Evolutionary conservation across 495 filamentous ascomycete species (phyloP), one percentile per base, ranked within the genome.

Genomic region (Barbatosphaeria neglecta): DNA sequence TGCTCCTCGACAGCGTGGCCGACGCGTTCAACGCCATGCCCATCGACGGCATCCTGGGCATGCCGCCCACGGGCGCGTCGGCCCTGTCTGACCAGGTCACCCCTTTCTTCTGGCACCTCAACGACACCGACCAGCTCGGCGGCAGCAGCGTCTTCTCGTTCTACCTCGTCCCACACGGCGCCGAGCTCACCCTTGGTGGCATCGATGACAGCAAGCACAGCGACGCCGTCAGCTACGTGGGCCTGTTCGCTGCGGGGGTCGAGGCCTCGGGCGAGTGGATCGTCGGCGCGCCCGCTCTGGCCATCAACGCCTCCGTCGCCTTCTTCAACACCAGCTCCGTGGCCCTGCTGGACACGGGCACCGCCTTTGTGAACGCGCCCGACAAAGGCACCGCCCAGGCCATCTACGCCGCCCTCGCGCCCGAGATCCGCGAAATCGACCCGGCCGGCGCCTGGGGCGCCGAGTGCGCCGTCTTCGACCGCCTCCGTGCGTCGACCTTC

Each of bases 111-210:
- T 41, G 20, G 39, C 39, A 23, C 1, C 39, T 24, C 19, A n/a
- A 13, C 22, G 16, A 24, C 20, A 23, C 19, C 8, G 20, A 18
- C 37, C 37, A 39, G 20, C 46, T 17, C 2, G 15, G n/a, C n/a
- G 43, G 53, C 46, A 42, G 43, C 28, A 48, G 19, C 37, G 47
- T 48, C 31, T 50, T 60, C 37, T 55, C 44, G 16, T 52, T 52
- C 38, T n/a, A 44, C 27, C 37, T 51, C 20, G 52, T 31, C 45
- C 40, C 43, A 22, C 45, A 31, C 22, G 57, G 52, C 25, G 54
- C 52, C 19, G 50, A 60, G 49, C 48, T 63, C 41, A 64, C 63
- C 10, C 46, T 66, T n/a, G 63, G 63, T 24, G 61, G 60, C 15
- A 50, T 40, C 19, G 61, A 66, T 38, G 33, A 16, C 20, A 41